Conservation (phyloP, 345 rosid genomes). For the Syzygium aqueum region DNA sequence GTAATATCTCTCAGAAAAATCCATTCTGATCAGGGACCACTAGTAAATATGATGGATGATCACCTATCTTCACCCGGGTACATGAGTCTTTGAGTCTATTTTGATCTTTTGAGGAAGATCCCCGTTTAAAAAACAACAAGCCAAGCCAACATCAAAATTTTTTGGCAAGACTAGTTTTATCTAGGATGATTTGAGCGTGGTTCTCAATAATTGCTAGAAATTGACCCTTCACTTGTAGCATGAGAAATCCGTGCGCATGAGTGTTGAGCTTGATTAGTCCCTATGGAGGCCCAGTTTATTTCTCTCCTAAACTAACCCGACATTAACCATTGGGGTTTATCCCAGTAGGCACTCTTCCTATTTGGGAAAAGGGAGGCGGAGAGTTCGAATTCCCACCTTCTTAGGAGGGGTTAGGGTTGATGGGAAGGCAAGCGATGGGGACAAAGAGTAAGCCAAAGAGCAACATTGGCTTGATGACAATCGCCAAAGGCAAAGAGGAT, state of each 20-base stretch:
- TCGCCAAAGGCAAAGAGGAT: slow-evolving; percentile 18
- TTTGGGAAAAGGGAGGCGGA: too few relatives aligned
- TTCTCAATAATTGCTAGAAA: neutral
- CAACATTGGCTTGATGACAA: neutral
- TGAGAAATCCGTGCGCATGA: neutral
- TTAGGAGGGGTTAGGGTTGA: too few relatives aligned
- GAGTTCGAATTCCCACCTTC: too few relatives aligned
- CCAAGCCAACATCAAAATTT: neutral
- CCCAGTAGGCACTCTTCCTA: too few relatives aligned
- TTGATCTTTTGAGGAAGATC: neutral
- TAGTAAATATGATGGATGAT: too few relatives aligned
- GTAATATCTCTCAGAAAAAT: neutral
- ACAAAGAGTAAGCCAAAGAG: too few relatives aligned
- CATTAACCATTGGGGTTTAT: neutral
- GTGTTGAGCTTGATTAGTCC: neutral
- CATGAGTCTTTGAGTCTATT: neutral
- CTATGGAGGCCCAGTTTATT: neutral
- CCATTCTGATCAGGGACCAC: neutral
- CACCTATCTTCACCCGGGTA: neutral
- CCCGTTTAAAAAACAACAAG: neutral
- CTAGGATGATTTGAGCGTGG: neutral
- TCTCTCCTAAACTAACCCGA: neutral
- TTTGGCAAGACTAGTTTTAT: neutral
- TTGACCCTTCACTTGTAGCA: neutral
- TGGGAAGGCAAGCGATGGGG: too few relatives aligned